Evolutionary conservation across 2,329 filamentous ascomycete species (phyloP).

Genomic region (Fusarium papillatum): DNA sequence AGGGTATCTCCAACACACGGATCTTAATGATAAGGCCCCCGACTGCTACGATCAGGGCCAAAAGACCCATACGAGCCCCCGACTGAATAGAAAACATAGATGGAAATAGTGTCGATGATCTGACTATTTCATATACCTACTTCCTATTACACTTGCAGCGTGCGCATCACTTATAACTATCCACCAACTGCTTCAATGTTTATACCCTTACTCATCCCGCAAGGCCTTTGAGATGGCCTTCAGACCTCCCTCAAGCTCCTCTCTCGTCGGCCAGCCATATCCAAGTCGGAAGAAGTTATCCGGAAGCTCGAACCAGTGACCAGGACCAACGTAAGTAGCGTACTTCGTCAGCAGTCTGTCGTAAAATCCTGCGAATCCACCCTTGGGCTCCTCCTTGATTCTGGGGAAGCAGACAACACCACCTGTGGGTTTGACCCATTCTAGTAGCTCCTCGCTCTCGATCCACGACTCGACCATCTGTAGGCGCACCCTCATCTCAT

Average conservation of each 20-base stretch:
- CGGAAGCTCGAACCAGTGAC: conserved; percentile 41
- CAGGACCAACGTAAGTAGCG: conserved; percentile 39
- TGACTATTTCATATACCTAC: background rate
- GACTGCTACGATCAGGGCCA: background rate
- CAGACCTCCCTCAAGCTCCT: conserved; percentile 38
- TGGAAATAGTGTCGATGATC: background rate
- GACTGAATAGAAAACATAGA: background rate
- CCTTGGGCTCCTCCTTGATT: conserved; percentile 37
- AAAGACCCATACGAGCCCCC: background rate
- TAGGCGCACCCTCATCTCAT: conserved; percentile 37
- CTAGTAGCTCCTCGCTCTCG: conserved; percentile 36
- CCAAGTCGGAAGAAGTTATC: conserved; percentile 42
- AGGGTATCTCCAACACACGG: background rate
- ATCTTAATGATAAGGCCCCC: background rate
- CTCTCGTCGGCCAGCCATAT: conserved; percentile 40
- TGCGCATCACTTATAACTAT: background rate
- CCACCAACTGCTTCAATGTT: background rate
- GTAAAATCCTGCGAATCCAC: conserved; percentile 34
- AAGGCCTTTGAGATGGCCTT: conserved; percentile 31
- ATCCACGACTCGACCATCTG: conserved; percentile 39
- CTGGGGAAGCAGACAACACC: conserved; percentile 42
- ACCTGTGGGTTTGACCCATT: conserved; percentile 40
- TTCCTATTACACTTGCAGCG: background rate
- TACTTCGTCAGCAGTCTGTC: conserved; percentile 33
- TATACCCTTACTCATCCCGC: background rate